phyloP scores from a whole-genome alignment of 140 eudicot species.

The Bidens hawaiensis region DNA sequence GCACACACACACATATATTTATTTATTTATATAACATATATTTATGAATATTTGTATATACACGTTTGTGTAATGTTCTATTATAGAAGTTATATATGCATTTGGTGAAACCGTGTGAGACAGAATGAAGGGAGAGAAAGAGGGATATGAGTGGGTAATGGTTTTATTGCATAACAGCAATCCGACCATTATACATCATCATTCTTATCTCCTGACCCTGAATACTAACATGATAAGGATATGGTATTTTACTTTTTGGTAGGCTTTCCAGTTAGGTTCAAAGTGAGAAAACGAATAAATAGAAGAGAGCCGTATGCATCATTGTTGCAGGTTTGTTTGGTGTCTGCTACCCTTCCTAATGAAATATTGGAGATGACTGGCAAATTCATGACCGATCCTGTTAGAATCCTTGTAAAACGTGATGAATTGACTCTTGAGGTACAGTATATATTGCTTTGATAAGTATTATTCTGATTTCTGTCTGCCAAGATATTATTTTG shows the following conservation, averaged over 20 bases:
- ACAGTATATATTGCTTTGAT: background rate
- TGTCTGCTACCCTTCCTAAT: constrained; percentile 97
- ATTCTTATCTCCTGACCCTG: background rate
- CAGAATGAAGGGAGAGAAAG: too few relatives aligned
- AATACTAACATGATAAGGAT: background rate
- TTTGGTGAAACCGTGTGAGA: too few relatives aligned
- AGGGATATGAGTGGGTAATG: too few relatives aligned
- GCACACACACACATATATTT: too few relatives aligned
- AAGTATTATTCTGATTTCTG: background rate
- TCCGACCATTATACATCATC: background rate
- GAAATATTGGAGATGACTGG: constrained; percentile 95
- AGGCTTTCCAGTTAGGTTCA: background rate
- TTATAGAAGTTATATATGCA: too few relatives aligned
- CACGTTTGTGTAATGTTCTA: too few relatives aligned
- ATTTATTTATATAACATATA: too few relatives aligned
- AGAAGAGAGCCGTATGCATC: too few relatives aligned
- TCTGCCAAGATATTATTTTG: background rate
- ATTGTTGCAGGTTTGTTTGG: constrained; percentile 66
- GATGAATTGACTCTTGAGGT: constrained; percentile 98
- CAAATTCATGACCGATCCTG: constrained; percentile 99
- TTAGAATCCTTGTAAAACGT: constrained; percentile 95
- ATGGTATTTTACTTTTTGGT: background rate
- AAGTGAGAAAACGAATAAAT: too few relatives aligned
- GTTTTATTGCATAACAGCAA: too few relatives aligned
- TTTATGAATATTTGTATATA: too few relatives aligned